Evolutionary conservation across 1,284 basidiomycete genomes (phyloP).

Genomic region (Takashimella tepidaria): DNA sequence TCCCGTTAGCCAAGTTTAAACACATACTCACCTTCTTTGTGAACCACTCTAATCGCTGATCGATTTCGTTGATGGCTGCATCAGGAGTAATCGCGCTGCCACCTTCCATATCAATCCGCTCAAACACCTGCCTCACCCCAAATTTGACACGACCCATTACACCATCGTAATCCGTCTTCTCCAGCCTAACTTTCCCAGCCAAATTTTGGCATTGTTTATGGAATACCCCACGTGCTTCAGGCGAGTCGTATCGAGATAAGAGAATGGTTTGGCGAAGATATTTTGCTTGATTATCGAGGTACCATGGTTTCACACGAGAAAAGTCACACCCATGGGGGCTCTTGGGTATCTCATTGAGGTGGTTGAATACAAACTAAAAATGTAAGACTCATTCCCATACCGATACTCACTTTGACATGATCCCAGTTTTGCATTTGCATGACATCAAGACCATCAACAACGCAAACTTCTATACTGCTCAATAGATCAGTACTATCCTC

Average conservation of each 20-base stretch:
- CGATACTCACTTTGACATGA: slow-evolving; percentile 69
- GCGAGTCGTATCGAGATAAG: slow-evolving; percentile 82
- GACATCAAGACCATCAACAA: slow-evolving; percentile 90
- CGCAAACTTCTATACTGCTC: slow-evolving; percentile 85
- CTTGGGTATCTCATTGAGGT: slow-evolving; percentile 83
- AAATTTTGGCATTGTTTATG: slow-evolving; percentile 71
- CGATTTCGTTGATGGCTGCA: slow-evolving; percentile 72
- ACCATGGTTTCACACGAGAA: slow-evolving; percentile 95
- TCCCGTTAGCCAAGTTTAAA: background rate
- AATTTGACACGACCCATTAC: slow-evolving; percentile 62
- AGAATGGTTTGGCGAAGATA: slow-evolving; percentile 85
- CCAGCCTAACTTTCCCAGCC: slow-evolving; percentile 70
- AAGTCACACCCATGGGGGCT: slow-evolving; percentile 93
- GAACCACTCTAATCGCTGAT: slow-evolving; percentile 81
- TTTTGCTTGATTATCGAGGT: slow-evolving; percentile 78
- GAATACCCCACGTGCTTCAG: slow-evolving; percentile 77
- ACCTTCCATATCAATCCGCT: slow-evolving; percentile 47
- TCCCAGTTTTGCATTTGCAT: slow-evolving; percentile 99
- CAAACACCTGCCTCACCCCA: slow-evolving; percentile 68
- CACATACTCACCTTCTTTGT: slow-evolving; percentile 64
- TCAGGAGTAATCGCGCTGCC: slow-evolving; percentile 24
- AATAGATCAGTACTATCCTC: slow-evolving; percentile 87
- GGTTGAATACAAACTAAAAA: slow-evolving; percentile 73
- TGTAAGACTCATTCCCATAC: background rate
- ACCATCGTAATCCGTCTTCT: slow-evolving; percentile 58